Percentiles rank a stretch among this genome's conserved stretches.
Evolutionary conservation across 2,329 filamentous ascomycete species (phyloP).

Genomic region (Colletotrichum eleusines): DNA sequence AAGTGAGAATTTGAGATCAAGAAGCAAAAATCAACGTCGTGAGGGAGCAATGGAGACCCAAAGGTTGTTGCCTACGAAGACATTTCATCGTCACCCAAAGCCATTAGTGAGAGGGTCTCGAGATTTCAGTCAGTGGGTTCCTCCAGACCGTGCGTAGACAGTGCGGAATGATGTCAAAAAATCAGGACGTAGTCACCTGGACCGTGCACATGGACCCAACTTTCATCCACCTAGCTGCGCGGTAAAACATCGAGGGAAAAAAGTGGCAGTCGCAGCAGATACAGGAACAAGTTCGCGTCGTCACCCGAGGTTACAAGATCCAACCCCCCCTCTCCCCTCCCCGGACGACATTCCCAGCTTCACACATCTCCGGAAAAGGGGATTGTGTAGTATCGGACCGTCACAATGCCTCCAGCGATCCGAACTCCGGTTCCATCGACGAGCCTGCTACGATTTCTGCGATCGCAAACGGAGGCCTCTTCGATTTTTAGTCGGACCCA

Average conservation of each 20-base stretch:
- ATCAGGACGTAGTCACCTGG: slow-evolving; percentile 23
- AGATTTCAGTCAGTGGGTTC: slow-evolving; percentile 29
- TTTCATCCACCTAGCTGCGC: slow-evolving; percentile 23
- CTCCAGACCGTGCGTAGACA: slow-evolving; percentile 6
- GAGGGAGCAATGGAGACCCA: neutral
- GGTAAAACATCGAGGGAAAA: slow-evolving; percentile 28
- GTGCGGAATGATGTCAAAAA: slow-evolving; percentile 25
- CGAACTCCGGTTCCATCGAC: slow-evolving; percentile 63
- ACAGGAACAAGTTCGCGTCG: neutral
- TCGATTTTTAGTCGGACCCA: slow-evolving; percentile 62
- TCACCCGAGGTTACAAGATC: neutral
- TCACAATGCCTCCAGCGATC: slow-evolving; percentile 54
- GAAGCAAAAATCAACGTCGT: neutral
- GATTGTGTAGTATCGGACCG: slow-evolving; percentile 9
- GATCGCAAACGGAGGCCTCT: slow-evolving; percentile 73
- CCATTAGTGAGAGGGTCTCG: slow-evolving; percentile 9
- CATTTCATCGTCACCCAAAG: neutral
- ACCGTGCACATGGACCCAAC: slow-evolving; percentile 32
- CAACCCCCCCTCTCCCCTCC: neutral
- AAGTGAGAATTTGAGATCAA: neutral
- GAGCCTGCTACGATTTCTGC: slow-evolving; percentile 78
- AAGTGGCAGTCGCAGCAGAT: slow-evolving; percentile 20
- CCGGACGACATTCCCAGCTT: neutral
- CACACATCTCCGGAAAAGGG: slow-evolving; percentile 1
- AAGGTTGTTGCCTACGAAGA: neutral